A percentile compares a stretch with the other conserved stretches of the same genome.
Evolutionary conservation across 2,329 filamentous ascomycete genomes (phyloP).

Genomic region (Paracoccidioides brasiliensis): DNA sequence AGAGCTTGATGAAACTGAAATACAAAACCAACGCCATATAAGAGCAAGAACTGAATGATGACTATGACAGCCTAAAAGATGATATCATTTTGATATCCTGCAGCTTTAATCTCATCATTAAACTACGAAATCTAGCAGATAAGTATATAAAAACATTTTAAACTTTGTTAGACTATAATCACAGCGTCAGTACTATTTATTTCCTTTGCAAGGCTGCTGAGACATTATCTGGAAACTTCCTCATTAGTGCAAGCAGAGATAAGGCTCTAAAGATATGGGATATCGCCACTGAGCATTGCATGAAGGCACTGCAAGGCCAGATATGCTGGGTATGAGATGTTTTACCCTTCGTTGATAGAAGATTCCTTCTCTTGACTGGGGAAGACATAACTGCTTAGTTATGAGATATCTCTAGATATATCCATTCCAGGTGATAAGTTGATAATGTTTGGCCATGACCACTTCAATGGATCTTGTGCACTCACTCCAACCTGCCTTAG

Average conservation of each 20-base stretch:
- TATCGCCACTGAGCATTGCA: constrained; percentile 71
- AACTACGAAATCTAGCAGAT: constrained; percentile 72
- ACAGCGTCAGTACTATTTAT: constrained; percentile 66
- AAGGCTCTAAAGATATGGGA: constrained; percentile 72
- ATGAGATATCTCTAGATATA: constrained; percentile 4
- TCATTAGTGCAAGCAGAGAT: constrained; percentile 70
- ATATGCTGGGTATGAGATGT: constrained; percentile 76
- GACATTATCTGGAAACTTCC: constrained; percentile 55
- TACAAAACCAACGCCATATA: constrained; percentile 71
- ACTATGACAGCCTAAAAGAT: constrained; percentile 65
- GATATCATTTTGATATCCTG: constrained; percentile 61
- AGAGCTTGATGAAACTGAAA: constrained; percentile 70
- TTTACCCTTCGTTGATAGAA: constrained; percentile 60
- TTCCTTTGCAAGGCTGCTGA: constrained; percentile 65
- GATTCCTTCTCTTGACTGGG: constrained; percentile 62
- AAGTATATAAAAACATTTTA: constrained; percentile 83
- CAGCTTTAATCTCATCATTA: constrained; percentile 70
- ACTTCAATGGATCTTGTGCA: constrained; percentile 63
- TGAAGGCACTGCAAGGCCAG: constrained; percentile 67
- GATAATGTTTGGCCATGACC: constrained; percentile 63
- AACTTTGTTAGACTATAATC: constrained; percentile 73
- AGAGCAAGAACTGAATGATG: constrained; percentile 64
- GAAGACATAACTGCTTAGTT: constrained; percentile 38
- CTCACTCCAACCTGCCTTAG: constrained; percentile 59
- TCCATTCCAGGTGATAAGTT: constrained; percentile 48